These are phyloP conservation scores for Holtermannia corniformis DNA, from an alignment of 768 basidiomycete genomes.

Conservation along the genomic window DNA sequence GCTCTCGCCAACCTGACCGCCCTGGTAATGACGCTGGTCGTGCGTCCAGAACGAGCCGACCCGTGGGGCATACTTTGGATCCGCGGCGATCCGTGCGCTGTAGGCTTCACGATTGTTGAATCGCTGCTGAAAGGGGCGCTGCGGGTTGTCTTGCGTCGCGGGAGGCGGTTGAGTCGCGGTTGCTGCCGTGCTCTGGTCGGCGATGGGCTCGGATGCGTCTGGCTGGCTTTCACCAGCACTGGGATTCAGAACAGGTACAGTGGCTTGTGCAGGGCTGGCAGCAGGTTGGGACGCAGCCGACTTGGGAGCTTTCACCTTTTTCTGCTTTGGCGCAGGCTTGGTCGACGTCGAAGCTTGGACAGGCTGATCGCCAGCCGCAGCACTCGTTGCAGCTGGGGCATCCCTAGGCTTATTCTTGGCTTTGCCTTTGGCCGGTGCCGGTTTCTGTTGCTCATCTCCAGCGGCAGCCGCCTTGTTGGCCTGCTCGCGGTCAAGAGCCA, in stretches of 20 bases:
- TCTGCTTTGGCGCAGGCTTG: not conserved
- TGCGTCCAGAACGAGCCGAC: conserved; percentile 93
- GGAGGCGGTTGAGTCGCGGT: too few species aligned
- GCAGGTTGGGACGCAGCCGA: not conserved
- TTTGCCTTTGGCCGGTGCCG: not conserved
- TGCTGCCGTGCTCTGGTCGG: too few species aligned
- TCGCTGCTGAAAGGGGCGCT: conserved; percentile 47
- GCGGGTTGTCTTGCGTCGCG: too few species aligned
- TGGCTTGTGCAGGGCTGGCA: not conserved
- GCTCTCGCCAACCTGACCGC: conserved; percentile 21
- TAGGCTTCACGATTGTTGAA: conserved; percentile 70
- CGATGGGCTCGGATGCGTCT: not conserved
- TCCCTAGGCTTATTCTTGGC: not conserved
- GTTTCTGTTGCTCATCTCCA: too few species aligned
- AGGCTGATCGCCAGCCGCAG: not conserved
- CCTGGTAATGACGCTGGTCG: conserved; percentile 62
- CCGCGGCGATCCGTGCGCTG: conserved; percentile 65
- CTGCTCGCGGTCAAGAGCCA: too few species aligned
- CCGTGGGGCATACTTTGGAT: conserved; percentile 81
- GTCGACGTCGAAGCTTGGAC: not conserved
- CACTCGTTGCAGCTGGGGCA: not conserved
- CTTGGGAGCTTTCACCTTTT: not conserved
- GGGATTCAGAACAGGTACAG: not conserved
- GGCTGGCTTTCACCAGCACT: not conserved
- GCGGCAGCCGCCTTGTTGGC: not conserved